Base-by-base conservation (phyloP, 306 rosid species). In the Begonia peltatifolia region DNA sequence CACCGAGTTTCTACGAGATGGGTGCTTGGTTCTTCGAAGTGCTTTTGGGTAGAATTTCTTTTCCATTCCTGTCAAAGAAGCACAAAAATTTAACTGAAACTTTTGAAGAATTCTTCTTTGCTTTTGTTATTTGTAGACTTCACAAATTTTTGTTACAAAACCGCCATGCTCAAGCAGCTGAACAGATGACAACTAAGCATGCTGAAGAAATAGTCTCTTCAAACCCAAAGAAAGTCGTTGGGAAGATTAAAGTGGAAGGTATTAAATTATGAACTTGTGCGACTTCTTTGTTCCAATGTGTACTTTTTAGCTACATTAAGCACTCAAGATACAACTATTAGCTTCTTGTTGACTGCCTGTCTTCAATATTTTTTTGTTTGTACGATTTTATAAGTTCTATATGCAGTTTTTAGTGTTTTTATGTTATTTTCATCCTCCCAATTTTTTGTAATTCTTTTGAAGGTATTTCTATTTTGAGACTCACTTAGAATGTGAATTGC, bases 161-260 rank as follows among this genome's bases (percentile, higher is more conserved):
- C 53, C 79, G 81, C 59, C 84, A 71, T 38, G 60, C 63, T 55
- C 84, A 75, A 54, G 80, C 75, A 50, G 23, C 56, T 10, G 94
- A 85, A 62, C 41, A 36, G 30, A 74, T 70, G 65, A 68, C 47
- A 50, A 41, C 69, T 47, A 66, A 77, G 72, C 76, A 68, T 67
- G 65, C 71, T 36, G 96, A 75, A 71, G 92, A 83, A 70, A 58
- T 65, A 64, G 69, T 66, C 59, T 70, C 81, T 63, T 55, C 43
- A 44, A 86, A 75, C 72, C 71, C 63, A 47, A 86, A 78, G 71
- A 78, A 76, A 68, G 93, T 79, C 61, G 83, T 81, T 12, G 94
- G 99, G 53, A 90, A 83, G 72, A 80, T 90, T 65, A 80, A 84
- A 76, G 95, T 83, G 52, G 99, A 90, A 83, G 99, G 99, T 90